These are phyloP conservation scores for Micromonas pusilla DNA, from an alignment of 139 green algal genomes.

Conservation along the genomic window DNA sequence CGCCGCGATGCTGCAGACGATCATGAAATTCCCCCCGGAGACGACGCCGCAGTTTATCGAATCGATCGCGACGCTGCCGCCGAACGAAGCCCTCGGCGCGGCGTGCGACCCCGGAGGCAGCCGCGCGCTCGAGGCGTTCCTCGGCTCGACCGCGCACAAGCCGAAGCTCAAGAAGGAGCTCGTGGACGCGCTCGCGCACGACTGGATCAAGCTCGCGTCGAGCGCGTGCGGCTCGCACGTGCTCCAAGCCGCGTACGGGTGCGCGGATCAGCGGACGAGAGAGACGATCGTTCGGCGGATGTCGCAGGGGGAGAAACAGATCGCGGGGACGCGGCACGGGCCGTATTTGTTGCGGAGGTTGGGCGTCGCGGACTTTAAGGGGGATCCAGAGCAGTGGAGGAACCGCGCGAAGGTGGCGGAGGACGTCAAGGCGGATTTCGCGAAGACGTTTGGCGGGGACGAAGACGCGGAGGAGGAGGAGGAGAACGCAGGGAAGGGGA, in stretches of 20 bases:
- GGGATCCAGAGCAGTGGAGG: background rate
- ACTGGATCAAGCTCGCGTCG: background rate
- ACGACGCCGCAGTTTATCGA: background rate
- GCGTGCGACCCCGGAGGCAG: background rate
- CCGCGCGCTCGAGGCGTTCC: constrained; percentile 13
- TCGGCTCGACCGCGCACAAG: background rate
- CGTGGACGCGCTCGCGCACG: background rate
- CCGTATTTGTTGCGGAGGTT: background rate
- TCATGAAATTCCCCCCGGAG: constrained; percentile 8
- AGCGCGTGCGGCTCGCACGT: background rate
- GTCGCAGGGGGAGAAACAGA: background rate
- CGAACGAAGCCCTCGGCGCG: background rate
- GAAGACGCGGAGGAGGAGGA: background rate
- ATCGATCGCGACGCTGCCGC: background rate
- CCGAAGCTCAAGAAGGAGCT: constrained; percentile 5
- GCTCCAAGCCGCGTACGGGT: constrained; percentile 8
- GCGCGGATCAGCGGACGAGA: background rate
- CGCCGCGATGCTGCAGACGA: constrained; percentile 15
- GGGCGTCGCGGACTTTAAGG: constrained; percentile 1
- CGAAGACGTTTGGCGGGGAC: constrained; percentile 6
- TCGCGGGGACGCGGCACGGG: constrained; percentile 13
- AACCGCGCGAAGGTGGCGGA: background rate
- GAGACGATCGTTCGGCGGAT: background rate
- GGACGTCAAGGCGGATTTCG: background rate
- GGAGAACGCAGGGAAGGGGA: background rate